These are phyloP conservation scores for Russula abietina DNA, from an alignment of 768 basidiomycete species.

Conservation along the genomic window DNA sequence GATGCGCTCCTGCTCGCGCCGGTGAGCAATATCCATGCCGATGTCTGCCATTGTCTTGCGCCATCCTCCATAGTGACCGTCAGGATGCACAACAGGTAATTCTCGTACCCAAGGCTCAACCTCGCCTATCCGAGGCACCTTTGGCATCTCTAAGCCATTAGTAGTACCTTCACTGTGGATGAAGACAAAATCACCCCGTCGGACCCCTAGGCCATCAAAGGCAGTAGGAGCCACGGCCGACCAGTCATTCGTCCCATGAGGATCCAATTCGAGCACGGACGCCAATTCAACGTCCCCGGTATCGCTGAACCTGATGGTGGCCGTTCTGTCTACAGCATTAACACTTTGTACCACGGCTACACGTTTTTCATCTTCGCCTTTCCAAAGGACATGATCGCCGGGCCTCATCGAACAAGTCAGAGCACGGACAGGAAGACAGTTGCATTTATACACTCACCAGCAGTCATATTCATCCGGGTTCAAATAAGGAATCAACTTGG, in stretches of 20 bases:
- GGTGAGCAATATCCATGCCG: conserved; percentile 51
- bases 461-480: conserved; percentile 91
- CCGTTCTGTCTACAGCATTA: conserved; percentile 64
- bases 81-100: conserved; percentile 37
- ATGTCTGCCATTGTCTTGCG: conserved; percentile 65
- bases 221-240: conserved; percentile 38
- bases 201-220: conserved; percentile 67
- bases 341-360: conserved; percentile 76
- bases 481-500: conserved; percentile 69
- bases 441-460: conserved; percentile 46
- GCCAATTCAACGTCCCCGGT: conserved; percentile 54
- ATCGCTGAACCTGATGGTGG: conserved; percentile 54
- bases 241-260: conserved; percentile 62
- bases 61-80: conserved; percentile 60
- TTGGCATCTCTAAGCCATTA: conserved; percentile 64
- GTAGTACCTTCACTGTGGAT: conserved; percentile 62
- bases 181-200: conserved; percentile 80
- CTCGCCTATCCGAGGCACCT: conserved; percentile 81
- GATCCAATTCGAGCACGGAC: conserved; percentile 83
- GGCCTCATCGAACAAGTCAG: conserved; percentile 50
- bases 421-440: background rate
- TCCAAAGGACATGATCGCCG: conserved; percentile 85
- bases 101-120: conserved; percentile 76
- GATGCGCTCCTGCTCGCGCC: conserved; percentile 32
- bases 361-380: conserved; percentile 59